These are phyloP conservation scores for Dalbergia cultrata DNA, from an alignment of 306 rosid species.

Conservation along the genomic window DNA sequence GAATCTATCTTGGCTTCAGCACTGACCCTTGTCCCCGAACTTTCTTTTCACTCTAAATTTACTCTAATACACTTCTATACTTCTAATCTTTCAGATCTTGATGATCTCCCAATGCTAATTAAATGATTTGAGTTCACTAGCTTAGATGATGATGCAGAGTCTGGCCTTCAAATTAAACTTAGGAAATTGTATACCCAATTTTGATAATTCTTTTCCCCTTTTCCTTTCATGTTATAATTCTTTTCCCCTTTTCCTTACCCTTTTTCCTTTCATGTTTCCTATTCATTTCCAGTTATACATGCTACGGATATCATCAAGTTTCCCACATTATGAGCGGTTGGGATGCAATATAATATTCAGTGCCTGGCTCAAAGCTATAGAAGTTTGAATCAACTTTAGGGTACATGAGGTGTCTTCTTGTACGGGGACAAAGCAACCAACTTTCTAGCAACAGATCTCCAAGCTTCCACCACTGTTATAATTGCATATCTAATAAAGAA, in stretches of 20 bases:
- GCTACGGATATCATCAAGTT: conserved; percentile 55
- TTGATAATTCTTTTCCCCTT: background rate
- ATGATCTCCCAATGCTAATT: conserved; percentile 3
- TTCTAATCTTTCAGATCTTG: background rate
- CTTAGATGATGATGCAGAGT: conserved; percentile 19
- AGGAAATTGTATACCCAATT: background rate
- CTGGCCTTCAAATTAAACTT: conserved; percentile 10
- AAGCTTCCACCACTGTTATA: conserved; percentile 34
- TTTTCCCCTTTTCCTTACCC: background rate
- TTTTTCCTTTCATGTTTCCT: background rate
- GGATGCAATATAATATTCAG: conserved; percentile 43
- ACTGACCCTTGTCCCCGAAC: background rate
- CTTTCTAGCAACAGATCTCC: conserved; percentile 49
- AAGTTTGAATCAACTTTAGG: conserved; percentile 69
- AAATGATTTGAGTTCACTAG: background rate
- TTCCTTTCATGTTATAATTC: no score
- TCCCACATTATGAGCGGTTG: conserved; percentile 55
- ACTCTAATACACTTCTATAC: background rate
- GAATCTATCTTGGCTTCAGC: background rate
- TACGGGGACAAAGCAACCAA: conserved; percentile 64
- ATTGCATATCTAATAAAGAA: conserved; percentile 43
- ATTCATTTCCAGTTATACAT: conserved; percentile 42
- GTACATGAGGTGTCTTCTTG: conserved; percentile 59
- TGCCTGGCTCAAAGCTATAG: conserved; percentile 38
- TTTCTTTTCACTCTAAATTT: background rate